Conservation (phyloP, 768 basidiomycete species). For the Cubamyces lactineus region DNA sequence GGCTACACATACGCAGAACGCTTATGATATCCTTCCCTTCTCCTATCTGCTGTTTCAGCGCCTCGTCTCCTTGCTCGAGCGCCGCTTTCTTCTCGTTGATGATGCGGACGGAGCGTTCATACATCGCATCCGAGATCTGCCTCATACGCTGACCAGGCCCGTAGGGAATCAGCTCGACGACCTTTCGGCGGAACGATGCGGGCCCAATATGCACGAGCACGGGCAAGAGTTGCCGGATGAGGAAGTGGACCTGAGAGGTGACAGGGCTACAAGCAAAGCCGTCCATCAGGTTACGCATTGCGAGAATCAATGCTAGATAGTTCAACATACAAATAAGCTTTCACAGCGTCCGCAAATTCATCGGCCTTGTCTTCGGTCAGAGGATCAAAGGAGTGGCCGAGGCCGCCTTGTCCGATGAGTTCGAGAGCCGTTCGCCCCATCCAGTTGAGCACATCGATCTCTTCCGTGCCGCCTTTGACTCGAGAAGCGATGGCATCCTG, state of each 20-base stretch:
- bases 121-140: conserved; percentile 40
- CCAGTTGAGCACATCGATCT: conserved; percentile 37
- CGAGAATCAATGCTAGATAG: neutral
- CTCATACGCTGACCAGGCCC: conserved; percentile 37
- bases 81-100: conserved; percentile 41
- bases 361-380: conserved; percentile 37
- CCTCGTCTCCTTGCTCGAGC: conserved; percentile 39
- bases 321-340: conserved; percentile 33
- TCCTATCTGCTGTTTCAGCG: conserved; percentile 36
- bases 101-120: conserved; percentile 39
- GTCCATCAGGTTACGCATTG: neutral
- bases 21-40: conserved; percentile 51
- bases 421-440: conserved; percentile 49
- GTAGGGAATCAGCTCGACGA: conserved; percentile 40
- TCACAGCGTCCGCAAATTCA: conserved; percentile 7
- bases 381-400: conserved; percentile 42
- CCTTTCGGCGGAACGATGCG: conserved; percentile 36
- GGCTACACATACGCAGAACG: conserved; percentile 42
- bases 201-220: conserved; percentile 13
- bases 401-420: conserved; percentile 44
- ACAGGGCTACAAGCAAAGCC: neutral
- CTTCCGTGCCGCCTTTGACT: neutral
- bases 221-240: conserved; percentile 16
- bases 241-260: neutral
- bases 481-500: neutral